These are phyloP conservation scores for Orobanche coerulescens DNA, from an alignment of 257 asterid genomes.

Conservation along the genomic window DNA sequence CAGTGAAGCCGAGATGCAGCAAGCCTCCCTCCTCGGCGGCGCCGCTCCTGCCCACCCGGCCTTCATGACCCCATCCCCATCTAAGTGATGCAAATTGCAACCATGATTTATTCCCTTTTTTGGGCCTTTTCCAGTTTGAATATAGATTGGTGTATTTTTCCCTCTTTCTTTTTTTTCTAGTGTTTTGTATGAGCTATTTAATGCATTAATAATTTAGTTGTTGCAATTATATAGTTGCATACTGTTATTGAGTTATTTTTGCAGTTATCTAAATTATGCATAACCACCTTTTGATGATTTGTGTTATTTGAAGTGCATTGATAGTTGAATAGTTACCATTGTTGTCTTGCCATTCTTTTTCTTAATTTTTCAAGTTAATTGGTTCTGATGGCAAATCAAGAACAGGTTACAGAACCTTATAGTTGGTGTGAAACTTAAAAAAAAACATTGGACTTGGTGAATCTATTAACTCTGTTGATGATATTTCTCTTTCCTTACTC, in stretches of 20 bases:
- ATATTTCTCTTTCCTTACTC: no score
- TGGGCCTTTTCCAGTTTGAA: background rate
- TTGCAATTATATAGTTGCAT: background rate
- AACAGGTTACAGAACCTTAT: no score
- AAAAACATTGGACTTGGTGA: no score
- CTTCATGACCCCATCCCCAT: slow-evolving; percentile 22
- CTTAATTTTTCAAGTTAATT: background rate
- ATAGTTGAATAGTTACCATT: background rate
- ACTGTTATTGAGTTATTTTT: background rate
- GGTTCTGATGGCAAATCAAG: background rate
- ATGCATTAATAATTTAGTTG: background rate
- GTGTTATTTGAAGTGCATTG: background rate
- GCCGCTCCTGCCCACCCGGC: slow-evolving; percentile 24
- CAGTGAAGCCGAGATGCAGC: slow-evolving; percentile 49
- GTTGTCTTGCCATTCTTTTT: background rate
- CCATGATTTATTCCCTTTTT: background rate
- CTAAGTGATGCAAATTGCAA: slow-evolving; percentile 14
- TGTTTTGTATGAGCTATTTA: background rate
- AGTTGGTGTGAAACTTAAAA: no score
- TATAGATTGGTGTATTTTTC: background rate
- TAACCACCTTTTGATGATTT: background rate
- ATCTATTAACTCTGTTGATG: no score
- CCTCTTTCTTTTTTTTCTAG: background rate
- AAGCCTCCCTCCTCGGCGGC: slow-evolving; percentile 52
- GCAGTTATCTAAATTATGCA: background rate